Base-by-base conservation (phyloP, 768 basidiomycete genomes). In the Lactarius quietus region DNA sequence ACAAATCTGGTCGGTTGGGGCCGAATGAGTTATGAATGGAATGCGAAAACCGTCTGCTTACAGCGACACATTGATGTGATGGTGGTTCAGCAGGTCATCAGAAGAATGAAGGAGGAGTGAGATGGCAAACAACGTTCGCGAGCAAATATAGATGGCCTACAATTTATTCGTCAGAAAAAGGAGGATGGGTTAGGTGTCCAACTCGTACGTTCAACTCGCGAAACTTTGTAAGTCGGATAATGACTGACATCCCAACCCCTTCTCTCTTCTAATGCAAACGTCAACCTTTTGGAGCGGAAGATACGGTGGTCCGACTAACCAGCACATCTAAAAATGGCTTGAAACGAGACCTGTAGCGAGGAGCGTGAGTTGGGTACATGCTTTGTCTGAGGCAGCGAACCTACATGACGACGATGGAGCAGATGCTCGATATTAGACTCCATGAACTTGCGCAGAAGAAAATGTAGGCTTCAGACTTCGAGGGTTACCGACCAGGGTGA, bases 181-280 rank as follows among this genome's bases (percentile, higher is more conserved):
- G 39, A 33, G 17, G 35, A 54, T 8, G 39, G 12, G 26, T 33
- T 15, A 29, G 53, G 29, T 55, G 14, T 31, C 23, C 35, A 36
- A n/a, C 7, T 75, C 89, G 38, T 68, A 92, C 92, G 69, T 93
- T 93, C 43, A 92, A 75, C 72, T 93, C 89, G 35, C 88, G 86
- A 71, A 90, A 93, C 66, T 87, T 92, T 31, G 85, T 86, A 58
- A 93, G 75, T 26, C 89, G 84, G 29, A 90, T 80, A 57, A 92
- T 79, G 6, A 87, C 89, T 23, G 70, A 77, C 12, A 70, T 79
- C 59, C 91, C 89, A 14, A 89, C 86, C 8, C 83, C 83, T 72
- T 87, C 81, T 18, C 70, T 68, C 71, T 81, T 82, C 88, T 90
- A 69, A 45, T 9, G 33, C 20, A 10, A n/a, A 18, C 29, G 15